Conservation (phyloP, 768 basidiomycete species). For the Mrakia frigida region DNA sequence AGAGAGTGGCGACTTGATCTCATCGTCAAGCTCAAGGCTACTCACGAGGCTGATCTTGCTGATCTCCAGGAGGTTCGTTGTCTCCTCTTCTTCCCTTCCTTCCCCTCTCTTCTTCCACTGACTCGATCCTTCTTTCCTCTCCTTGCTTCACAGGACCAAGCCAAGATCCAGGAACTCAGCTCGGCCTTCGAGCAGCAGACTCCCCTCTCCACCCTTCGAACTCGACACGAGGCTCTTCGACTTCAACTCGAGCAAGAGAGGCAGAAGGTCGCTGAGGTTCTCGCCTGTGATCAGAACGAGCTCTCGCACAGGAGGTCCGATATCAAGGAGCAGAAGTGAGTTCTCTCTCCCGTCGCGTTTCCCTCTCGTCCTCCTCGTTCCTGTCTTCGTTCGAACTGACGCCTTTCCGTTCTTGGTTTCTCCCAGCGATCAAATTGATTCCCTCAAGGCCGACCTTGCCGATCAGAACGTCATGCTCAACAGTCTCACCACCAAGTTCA, state of each 20-base stretch:
- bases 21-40: conserved; percentile 38
- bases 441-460: conserved; percentile 39
- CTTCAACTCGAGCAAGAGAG: conserved; percentile 41
- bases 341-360: neutral
- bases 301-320: conserved; percentile 24
- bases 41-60: conserved; percentile 36
- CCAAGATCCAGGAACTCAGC: conserved; percentile 34
- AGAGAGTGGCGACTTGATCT: conserved; percentile 43
- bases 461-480: conserved; percentile 40
- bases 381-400: neutral
- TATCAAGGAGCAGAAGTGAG: conserved; percentile 32
- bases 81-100: neutral
- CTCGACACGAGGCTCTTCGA: conserved; percentile 37
- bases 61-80: conserved; percentile 39
- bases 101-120: neutral
- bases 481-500: conserved; percentile 38
- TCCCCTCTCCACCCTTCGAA: conserved; percentile 39
- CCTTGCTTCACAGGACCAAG: conserved; percentile 36
- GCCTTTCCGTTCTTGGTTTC: neutral
- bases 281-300: conserved; percentile 29
- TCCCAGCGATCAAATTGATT: conserved; percentile 40
- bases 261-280: conserved; percentile 37
- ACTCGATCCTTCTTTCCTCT: neutral
- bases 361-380: too few species aligned
- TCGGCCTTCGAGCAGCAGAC: conserved; percentile 28